These are phyloP conservation scores for Hyaloscypha hepaticicola DNA, from an alignment of 495 filamentous ascomycete species.

Conservation along the genomic window DNA sequence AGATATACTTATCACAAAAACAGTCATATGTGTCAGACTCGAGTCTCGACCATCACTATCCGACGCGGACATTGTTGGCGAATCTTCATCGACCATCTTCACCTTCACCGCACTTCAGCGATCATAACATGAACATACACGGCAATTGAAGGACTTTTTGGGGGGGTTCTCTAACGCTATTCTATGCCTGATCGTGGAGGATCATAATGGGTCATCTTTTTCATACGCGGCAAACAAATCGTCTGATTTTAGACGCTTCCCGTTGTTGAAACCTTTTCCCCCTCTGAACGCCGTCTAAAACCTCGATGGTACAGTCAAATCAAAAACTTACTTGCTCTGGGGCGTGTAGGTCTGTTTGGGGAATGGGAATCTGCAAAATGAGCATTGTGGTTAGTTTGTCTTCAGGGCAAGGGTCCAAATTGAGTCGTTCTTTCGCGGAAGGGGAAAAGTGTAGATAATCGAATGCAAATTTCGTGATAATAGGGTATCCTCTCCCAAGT, in stretches of 20 bases:
- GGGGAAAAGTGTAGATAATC: conserved; percentile 20
- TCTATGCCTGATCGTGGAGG: conserved; percentile 38
- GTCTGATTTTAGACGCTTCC: conserved; percentile 31
- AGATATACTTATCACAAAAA: conserved; percentile 5
- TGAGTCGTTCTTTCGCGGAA: conserved; percentile 10
- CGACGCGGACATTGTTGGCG: background rate
- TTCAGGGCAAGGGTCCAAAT: background rate
- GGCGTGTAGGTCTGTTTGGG: conserved; percentile 75
- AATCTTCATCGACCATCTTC: background rate
- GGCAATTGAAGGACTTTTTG: background rate
- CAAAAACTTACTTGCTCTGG: conserved; percentile 32
- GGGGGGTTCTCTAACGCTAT: conserved; percentile 18
- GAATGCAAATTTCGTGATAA: conserved; percentile 3
- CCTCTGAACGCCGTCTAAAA: conserved; percentile 33
- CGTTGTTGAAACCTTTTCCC: conserved; percentile 38
- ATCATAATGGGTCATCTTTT: conserved; percentile 31
- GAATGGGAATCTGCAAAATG: conserved; percentile 65
- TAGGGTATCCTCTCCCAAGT: background rate
- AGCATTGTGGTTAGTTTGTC: conserved; percentile 17
- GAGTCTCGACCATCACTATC: conserved; percentile 3
- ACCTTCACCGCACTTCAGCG: background rate
- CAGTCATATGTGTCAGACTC: background rate
- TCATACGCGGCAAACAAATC: conserved; percentile 27
- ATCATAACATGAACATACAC: background rate
- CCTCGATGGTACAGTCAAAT: conserved; percentile 25